Conservation (phyloP, 1,139 yeast genomes). For the Yamadazyma friedrichii region DNA sequence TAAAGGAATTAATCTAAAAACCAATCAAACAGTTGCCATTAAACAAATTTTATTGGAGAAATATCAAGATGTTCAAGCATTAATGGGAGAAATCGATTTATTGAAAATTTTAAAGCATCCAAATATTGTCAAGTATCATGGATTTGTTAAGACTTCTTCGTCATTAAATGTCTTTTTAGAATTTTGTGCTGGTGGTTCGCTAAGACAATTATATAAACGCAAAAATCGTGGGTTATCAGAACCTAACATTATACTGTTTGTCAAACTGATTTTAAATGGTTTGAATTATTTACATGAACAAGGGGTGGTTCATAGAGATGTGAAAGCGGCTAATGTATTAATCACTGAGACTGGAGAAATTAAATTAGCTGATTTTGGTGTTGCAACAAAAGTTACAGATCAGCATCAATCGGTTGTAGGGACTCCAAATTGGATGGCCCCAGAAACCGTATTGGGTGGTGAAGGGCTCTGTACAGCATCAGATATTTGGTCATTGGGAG, state of each 20-base stretch:
- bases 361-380: constrained; percentile 79
- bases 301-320: constrained; percentile 76
- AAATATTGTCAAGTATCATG: constrained; percentile 87
- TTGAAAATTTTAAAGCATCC: constrained; percentile 79
- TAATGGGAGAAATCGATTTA: constrained; percentile 82
- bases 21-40: constrained; percentile 76
- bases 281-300: constrained; percentile 65
- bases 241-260: constrained; percentile 54
- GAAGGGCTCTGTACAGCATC: constrained; percentile 88
- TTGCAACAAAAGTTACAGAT: constrained; percentile 55
- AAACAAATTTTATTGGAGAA: constrained; percentile 69
- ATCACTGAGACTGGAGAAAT: constrained; percentile 59
- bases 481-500: constrained; percentile 93
- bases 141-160: constrained; percentile 70
- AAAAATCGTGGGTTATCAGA: constrained; percentile 61
- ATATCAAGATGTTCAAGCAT: constrained; percentile 45
- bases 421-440: constrained; percentile 89
- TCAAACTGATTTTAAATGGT: constrained; percentile 73
- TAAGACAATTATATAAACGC: constrained; percentile 63
- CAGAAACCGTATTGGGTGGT: constrained; percentile 70
- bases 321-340: constrained; percentile 75
- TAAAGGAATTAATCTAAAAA: constrained; percentile 66
- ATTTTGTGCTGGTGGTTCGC: constrained; percentile 84
- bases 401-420: constrained; percentile 54
- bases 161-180: constrained; percentile 70